Percentiles rank a stretch among this genome's conserved stretches.
phyloP scores from a whole-genome alignment of 2,329 filamentous ascomycete genomes.

The Trichoderma pleuroti region DNA sequence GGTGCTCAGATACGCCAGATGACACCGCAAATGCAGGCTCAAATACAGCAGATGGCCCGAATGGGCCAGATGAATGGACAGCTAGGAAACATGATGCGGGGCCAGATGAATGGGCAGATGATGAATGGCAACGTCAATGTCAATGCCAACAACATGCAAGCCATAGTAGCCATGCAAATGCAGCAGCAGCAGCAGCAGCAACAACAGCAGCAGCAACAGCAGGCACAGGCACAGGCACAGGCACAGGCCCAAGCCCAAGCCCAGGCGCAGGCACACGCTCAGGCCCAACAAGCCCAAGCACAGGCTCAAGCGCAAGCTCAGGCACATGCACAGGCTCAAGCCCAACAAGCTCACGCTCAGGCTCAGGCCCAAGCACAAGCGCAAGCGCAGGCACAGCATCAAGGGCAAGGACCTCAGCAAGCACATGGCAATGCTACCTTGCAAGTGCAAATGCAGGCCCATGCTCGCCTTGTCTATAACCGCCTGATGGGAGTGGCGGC shows the following conservation, averaged over 20 bases:
- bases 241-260: conserved; percentile 64
- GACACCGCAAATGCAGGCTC: conserved; percentile 38
- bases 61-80: conserved; percentile 31
- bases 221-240: conserved; percentile 34
- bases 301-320: conserved; percentile 49
- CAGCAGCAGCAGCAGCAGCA: conserved; percentile 31
- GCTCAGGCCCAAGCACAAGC: conserved; percentile 58
- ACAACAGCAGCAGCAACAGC: conserved; percentile 38
- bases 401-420: conserved; percentile 32
- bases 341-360: conserved; percentile 41
- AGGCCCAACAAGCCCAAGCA: conserved; percentile 51
- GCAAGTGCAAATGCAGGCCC: conserved; percentile 10
- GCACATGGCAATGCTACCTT: conserved; percentile 26
- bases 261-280: conserved; percentile 50
- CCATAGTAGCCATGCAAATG: conserved; percentile 37
- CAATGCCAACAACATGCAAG: conserved; percentile 35
- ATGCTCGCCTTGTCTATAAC: conserved; percentile 38
- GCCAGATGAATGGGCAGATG: conserved; percentile 39
- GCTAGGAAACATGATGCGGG: conserved; percentile 39
- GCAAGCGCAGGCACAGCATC: conserved; percentile 33
- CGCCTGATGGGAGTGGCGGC: conserved; percentile 35
- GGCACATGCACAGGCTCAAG: conserved; percentile 28
- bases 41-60: conserved; percentile 38
- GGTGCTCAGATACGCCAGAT: conserved; percentile 33
- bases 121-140: conserved; percentile 32